Percentiles rank a stretch among this genome's conserved stretches.
Evolutionary conservation across 73 alveolate species (phyloP).

Genomic region (Tetrahymena borealis): DNA sequence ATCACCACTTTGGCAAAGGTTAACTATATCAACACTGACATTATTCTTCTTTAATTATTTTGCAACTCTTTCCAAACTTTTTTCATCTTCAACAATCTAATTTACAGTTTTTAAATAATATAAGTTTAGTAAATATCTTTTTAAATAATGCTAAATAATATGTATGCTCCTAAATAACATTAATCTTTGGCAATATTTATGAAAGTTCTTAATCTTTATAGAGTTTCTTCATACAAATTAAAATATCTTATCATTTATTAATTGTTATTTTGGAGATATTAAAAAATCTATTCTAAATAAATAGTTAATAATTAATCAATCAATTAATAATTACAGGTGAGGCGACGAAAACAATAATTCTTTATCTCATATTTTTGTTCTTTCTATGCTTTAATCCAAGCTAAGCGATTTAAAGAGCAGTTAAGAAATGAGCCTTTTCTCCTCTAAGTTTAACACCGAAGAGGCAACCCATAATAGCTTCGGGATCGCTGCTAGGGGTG

Average conservation of each 20-base stretch:
- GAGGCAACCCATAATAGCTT: conserved; percentile 15
- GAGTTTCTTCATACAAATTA: too few relatives aligned
- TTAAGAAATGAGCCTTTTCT: conserved; percentile 69
- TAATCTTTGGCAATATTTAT: too few relatives aligned
- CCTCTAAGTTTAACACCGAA: conserved; percentile 51
- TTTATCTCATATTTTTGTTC: conserved; percentile 68
- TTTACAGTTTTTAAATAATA: background rate
- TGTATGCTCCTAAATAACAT: too few relatives aligned
- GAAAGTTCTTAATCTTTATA: too few relatives aligned
- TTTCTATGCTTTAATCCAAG: conserved; percentile 89
- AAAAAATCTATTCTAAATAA: too few relatives aligned
- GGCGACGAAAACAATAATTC: conserved; percentile 86
- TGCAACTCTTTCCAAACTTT: conserved; percentile 64
- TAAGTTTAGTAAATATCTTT: background rate
- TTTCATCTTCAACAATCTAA: background rate
- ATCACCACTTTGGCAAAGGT: conserved; percentile 80
- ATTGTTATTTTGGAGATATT: too few relatives aligned
- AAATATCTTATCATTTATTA: too few relatives aligned
- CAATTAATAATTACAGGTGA: conserved; percentile 71
- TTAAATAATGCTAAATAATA: too few relatives aligned
- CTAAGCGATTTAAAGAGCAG: conserved; percentile 72
- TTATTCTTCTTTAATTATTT: conserved; percentile 77
- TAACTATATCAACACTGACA: conserved; percentile 83
- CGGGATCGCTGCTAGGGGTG: conserved; percentile 80
- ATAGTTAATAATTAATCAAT: conserved; percentile 8